Percentiles rank a stretch among this genome's conserved stretches.
These are phyloP conservation scores for Cenococcum geophilum DNA, from an alignment of 495 filamentous ascomycete species.

Conservation along the genomic window DNA sequence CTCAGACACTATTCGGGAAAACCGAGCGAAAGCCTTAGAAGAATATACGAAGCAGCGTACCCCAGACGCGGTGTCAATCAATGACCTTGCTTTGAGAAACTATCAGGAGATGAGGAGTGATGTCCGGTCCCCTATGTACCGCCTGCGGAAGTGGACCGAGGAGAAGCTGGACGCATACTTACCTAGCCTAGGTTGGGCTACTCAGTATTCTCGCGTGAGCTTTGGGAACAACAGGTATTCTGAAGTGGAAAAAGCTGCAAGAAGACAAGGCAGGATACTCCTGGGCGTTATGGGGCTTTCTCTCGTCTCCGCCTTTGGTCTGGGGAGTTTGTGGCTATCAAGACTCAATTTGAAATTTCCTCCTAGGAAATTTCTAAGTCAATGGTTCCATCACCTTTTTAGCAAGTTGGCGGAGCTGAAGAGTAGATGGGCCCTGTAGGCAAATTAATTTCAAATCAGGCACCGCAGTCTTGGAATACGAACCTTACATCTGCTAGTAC, in stretches of 20 bases:
- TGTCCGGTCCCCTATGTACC: conserved; percentile 69
- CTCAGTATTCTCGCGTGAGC: conserved; percentile 87
- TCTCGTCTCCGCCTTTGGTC: background rate
- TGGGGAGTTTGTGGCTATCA: background rate
- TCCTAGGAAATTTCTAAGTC: background rate
- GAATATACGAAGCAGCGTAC: conserved; percentile 68
- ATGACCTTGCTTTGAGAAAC: conserved; percentile 84
- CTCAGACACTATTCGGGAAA: conserved; percentile 40
- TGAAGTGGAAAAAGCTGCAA: conserved; percentile 63
- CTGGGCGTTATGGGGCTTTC: background rate
- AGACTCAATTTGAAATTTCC: background rate
- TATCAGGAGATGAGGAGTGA: conserved; percentile 88
- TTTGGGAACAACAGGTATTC: conserved; percentile 90
- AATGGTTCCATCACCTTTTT: background rate
- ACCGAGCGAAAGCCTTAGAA: conserved; percentile 54
- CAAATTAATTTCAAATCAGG: background rate
- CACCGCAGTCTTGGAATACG: too few relatives aligned
- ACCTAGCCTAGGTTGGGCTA: conserved; percentile 75
- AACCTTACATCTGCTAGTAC: too few relatives aligned
- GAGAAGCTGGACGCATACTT: conserved; percentile 72
- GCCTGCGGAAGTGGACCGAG: conserved; percentile 74
- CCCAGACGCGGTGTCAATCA: conserved; percentile 80
- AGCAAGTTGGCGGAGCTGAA: background rate
- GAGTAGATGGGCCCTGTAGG: background rate
- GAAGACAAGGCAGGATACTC: conserved; percentile 53